These are phyloP conservation scores for Geopyxis carbonaria DNA, from an alignment of 495 filamentous ascomycete genomes.

Conservation along the genomic window DNA sequence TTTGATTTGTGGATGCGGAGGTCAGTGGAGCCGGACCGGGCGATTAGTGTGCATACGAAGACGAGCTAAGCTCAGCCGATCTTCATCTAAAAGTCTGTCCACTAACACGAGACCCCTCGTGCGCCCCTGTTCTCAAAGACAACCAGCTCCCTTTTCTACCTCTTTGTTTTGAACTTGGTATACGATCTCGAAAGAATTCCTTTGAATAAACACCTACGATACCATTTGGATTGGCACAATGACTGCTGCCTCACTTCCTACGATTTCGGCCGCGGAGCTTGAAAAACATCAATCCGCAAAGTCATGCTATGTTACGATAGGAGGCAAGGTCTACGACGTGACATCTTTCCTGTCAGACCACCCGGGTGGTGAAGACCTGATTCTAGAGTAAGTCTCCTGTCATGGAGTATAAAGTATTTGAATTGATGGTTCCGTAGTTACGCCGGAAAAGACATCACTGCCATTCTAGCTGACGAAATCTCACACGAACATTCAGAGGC, in stretches of 20 bases:
- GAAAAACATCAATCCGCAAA: constrained; percentile 58
- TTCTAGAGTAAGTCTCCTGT: constrained; percentile 45
- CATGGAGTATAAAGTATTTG: background rate
- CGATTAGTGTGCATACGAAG: no score
- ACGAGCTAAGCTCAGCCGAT: no score
- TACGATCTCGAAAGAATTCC: background rate
- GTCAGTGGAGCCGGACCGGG: no score
- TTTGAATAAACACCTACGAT: no score
- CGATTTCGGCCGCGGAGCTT: constrained; percentile 60
- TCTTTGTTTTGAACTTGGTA: background rate
- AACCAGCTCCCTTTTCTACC: background rate
- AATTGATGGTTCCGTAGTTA: constrained; percentile 24
- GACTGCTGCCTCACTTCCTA: constrained; percentile 45
- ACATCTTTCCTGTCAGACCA: constrained; percentile 77
- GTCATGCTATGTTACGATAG: constrained; percentile 87
- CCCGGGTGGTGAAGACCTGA: constrained; percentile 75
- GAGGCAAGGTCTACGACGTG: constrained; percentile 83
- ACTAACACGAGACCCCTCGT: no score
- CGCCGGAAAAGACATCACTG: constrained; percentile 68
- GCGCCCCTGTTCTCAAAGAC: background rate
- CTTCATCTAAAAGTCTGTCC: no score
- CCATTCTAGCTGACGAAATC: constrained; percentile 65
- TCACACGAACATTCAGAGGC: constrained; percentile 77
- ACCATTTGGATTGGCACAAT: no score
- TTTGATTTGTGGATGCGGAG: no score